phyloP scores from a whole-genome alignment of 768 basidiomycete genomes.

The Xanthoconium stramineum region DNA sequence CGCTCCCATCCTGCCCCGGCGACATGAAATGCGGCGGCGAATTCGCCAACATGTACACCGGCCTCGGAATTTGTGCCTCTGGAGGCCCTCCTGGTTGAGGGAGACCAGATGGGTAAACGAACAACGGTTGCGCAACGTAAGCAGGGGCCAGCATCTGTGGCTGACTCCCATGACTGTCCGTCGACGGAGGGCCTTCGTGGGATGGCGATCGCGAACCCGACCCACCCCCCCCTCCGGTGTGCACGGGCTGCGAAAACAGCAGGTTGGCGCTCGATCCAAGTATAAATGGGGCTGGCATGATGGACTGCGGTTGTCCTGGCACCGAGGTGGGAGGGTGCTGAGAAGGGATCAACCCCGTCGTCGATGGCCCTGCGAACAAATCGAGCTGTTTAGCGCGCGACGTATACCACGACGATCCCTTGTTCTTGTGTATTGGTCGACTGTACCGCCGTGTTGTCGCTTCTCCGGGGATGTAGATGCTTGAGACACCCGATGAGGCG shows the following conservation, averaged over 20 bases:
- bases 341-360: constrained; percentile 25
- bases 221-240: constrained; percentile 8
- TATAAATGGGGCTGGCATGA: constrained; percentile 27
- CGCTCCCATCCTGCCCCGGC: constrained; percentile 15
- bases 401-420: constrained; percentile 28
- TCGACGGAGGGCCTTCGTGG: constrained; percentile 28
- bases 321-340: constrained; percentile 10
- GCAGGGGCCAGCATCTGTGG: constrained; percentile 24
- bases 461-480: constrained; percentile 45
- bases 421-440: constrained; percentile 24
- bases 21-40: constrained; percentile 25
- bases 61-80: constrained; percentile 22
- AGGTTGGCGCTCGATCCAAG: constrained; percentile 31
- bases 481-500: constrained; percentile 42
- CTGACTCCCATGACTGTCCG: constrained; percentile 33
- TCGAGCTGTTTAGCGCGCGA: constrained; percentile 28
- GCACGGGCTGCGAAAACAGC: constrained; percentile 24
- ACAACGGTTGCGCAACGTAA: constrained; percentile 30
- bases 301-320: background rate
- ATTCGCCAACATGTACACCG: constrained; percentile 30
- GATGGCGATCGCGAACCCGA: constrained; percentile 29
- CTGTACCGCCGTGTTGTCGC: constrained; percentile 28
- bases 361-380: constrained; percentile 31
- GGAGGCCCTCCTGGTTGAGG: constrained; percentile 28
- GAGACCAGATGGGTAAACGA: constrained; percentile 30